These are phyloP conservation scores for Hyphopichia buzzinii DNA, from an alignment of 1,139 yeast species.

Conservation along the genomic window DNA sequence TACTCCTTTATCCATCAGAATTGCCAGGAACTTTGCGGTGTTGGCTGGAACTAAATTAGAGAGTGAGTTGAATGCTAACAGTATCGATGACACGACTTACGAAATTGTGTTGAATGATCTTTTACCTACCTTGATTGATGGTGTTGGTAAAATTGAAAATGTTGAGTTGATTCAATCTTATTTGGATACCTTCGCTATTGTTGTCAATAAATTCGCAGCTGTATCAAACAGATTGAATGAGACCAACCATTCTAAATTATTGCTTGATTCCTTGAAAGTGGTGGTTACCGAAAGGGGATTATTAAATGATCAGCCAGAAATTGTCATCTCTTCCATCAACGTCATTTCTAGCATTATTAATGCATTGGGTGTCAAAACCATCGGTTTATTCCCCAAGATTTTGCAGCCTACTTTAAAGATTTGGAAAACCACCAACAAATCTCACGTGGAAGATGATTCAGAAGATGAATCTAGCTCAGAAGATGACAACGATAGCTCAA, in stretches of 20 bases:
- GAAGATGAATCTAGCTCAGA: slow-evolving; percentile 21
- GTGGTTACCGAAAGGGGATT: slow-evolving; percentile 56
- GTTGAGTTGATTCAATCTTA: slow-evolving; percentile 62
- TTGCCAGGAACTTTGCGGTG: slow-evolving; percentile 53
- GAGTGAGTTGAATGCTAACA: slow-evolving; percentile 44
- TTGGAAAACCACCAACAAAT: slow-evolving; percentile 37
- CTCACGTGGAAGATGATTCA: slow-evolving; percentile 1
- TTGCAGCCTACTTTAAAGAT: slow-evolving; percentile 71
- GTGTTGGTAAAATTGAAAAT: slow-evolving; percentile 38
- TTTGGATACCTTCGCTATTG: slow-evolving; percentile 63
- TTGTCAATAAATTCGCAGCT: slow-evolving; percentile 62
- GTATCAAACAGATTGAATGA: slow-evolving; percentile 25
- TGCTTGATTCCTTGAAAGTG: slow-evolving; percentile 50
- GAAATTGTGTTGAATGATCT: slow-evolving; percentile 42
- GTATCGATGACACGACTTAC: slow-evolving; percentile 40
- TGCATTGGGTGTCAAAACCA: slow-evolving; percentile 78
- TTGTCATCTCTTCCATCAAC: slow-evolving; percentile 73
- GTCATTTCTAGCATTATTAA: slow-evolving; percentile 69
- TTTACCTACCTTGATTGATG: slow-evolving; percentile 48
- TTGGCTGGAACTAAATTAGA: slow-evolving; percentile 72
- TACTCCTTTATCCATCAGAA: slow-evolving; percentile 32
- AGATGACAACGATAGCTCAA: slow-evolving; percentile 24
- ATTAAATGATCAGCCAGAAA: slow-evolving; percentile 51
- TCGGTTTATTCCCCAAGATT: slow-evolving; percentile 82
- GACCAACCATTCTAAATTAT: slow-evolving; percentile 42